A percentile compares a stretch with the other conserved stretches of the same genome.
These are phyloP conservation scores for Cyberlindnera meyerae DNA, from an alignment of 805 yeast genomes.

Conservation along the genomic window DNA sequence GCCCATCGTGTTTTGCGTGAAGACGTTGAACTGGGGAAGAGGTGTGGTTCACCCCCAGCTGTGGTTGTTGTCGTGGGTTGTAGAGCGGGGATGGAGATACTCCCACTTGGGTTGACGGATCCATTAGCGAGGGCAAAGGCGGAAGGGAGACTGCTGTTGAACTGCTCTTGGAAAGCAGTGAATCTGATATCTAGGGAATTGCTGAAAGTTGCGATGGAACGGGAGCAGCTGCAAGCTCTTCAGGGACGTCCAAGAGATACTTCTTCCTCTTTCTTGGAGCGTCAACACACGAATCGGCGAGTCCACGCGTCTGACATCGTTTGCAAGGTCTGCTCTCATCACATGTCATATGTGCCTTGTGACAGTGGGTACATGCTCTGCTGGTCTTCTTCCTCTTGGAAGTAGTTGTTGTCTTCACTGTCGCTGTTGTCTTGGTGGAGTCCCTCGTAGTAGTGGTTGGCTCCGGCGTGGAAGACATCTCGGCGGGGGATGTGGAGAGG, in stretches of 20 bases:
- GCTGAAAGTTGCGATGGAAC: neutral
- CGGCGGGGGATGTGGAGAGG: neutral
- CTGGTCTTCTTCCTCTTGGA: conserved; percentile 61
- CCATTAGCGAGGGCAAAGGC: conserved; percentile 5
- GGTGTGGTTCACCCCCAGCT: conserved; percentile 4
- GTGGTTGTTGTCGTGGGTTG: conserved; percentile 8
- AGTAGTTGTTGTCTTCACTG: conserved; percentile 1
- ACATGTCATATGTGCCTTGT: conserved; percentile 88
- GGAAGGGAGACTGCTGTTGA: conserved; percentile 9
- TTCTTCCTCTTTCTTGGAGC: conserved; percentile 87
- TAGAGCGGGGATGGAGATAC: too few relatives aligned
- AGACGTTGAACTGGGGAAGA: neutral
- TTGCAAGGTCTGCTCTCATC: conserved; percentile 78
- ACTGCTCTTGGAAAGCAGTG: too few relatives aligned
- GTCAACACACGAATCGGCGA: conserved; percentile 70
- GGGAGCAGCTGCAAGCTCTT: conserved; percentile 1
- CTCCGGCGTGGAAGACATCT: neutral
- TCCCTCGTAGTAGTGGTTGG: too few relatives aligned
- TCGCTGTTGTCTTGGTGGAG: neutral
- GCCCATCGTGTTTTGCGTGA: conserved; percentile 1
- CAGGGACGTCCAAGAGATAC: conserved; percentile 59
- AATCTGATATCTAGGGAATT: too few relatives aligned
- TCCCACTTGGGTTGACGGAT: too few relatives aligned
- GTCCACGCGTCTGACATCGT: conserved; percentile 67
- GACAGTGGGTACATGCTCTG: conserved; percentile 89